These are phyloP conservation scores for Chara braunii DNA, from an alignment of 139 green algal species.

Conservation along the genomic window DNA sequence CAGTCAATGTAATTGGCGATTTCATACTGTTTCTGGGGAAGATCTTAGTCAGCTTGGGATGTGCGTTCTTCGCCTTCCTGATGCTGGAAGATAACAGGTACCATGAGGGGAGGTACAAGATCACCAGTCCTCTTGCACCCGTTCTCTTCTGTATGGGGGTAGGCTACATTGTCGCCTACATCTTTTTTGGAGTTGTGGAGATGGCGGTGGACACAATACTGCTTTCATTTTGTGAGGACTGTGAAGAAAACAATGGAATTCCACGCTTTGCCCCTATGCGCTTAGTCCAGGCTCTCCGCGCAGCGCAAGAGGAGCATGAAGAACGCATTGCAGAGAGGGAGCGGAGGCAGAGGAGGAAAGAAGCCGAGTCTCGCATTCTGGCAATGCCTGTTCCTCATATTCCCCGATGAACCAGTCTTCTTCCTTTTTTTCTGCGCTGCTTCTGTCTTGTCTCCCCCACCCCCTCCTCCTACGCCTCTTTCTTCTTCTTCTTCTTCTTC, in stretches of 20 bases:
- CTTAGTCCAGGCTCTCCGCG: conserved; percentile 1
- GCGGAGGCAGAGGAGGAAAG: too few species aligned
- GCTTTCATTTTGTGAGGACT: conserved; percentile 45
- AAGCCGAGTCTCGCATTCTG: too few species aligned
- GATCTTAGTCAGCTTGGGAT: conserved; percentile 47
- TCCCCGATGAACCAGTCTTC: too few species aligned
- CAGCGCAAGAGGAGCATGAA: background rate
- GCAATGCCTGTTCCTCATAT: too few species aligned
- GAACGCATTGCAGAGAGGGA: too few species aligned
- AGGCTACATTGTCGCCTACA: conserved; percentile 55
- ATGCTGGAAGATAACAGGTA: conserved; percentile 61
- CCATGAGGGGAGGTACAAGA: conserved; percentile 53
- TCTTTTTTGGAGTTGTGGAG: conserved; percentile 60
- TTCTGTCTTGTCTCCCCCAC: too few species aligned
- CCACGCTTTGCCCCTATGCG: conserved; percentile 25
- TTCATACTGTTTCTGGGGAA: conserved; percentile 74
- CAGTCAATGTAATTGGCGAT: conserved; percentile 65
- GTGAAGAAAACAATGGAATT: conserved; percentile 33
- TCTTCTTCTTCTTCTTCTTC: too few species aligned
- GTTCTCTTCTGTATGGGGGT: conserved; percentile 45
- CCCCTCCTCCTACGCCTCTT: too few species aligned
- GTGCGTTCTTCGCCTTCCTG: conserved; percentile 44
- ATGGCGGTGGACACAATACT: conserved; percentile 46
- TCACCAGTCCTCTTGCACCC: conserved; percentile 53
- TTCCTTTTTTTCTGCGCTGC: too few species aligned